Evolutionary conservation across 768 basidiomycete genomes (phyloP), one percentile per base, ranked within the genome.

Genomic region (Omphalotus guepiniiformis): DNA sequence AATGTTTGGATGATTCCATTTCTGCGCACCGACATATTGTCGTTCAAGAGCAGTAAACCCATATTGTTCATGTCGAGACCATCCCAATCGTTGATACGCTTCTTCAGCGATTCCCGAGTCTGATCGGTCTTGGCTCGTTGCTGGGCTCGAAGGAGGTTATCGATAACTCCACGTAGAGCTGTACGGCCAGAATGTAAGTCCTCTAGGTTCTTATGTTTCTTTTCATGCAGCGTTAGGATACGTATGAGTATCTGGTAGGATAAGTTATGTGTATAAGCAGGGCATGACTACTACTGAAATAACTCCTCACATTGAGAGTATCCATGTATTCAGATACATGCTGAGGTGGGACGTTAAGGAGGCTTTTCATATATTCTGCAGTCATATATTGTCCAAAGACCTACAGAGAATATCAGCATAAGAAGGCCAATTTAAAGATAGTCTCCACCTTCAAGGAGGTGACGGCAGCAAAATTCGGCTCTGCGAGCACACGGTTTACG

Each of bases 1-100:
- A 40, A 39, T 8, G 29, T 41, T 48, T 40, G 38, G 38, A 40
- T 18, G 18, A 40, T 21, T 13, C 34, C 22, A 18, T 34, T 41
- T 22, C 47, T 39, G 18, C 39, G 38, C 22, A 38, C 39, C n/a
- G 34, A 23, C 26, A 48, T 23, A n/a, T 13, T 39, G 27, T 23
- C 28, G n/a, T 39, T 22, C 3, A 49, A 19, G 16, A 42, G 25
- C 13, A 42, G 11, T 15, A 16, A 28, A 13, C 48, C 48, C 15
- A 42, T 19, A 8, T 25, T 41, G 26, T 34, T 36, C 4, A 43
- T 0, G 13, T 32, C 38, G 23, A 49, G 26, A 19, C 22, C 40
- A 26, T 28, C 32, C 40, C 40, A 42, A 37, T 49, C 41, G 9
- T 21, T 28, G 26, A 49, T 37, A 6, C 48, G 48, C 4, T 19